Conservation (phyloP, 2,329 filamentous ascomycete species). For the Ophiocordyceps camponoti-saundersi region DNA sequence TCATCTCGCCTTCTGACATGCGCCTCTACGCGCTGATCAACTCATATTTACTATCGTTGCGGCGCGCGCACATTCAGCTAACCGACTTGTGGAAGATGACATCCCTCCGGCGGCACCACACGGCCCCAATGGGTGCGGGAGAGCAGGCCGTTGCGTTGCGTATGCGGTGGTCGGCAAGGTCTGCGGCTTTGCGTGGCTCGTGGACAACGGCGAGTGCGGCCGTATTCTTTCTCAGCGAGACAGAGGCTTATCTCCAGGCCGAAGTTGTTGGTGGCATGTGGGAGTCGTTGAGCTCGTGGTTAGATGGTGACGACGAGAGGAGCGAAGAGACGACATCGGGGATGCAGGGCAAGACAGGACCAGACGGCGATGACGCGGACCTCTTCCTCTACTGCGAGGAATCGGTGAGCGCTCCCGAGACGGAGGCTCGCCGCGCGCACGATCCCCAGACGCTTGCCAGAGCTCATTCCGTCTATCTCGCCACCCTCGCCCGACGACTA, state of each 20-base stretch:
- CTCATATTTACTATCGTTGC: constrained; percentile 71
- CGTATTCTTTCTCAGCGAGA: constrained; percentile 77
- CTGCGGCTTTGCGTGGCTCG: constrained; percentile 55
- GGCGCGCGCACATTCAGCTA: constrained; percentile 69
- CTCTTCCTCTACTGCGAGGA: neutral
- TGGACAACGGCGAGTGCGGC: constrained; percentile 85
- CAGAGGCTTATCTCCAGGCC: constrained; percentile 75
- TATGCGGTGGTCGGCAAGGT: constrained; percentile 44
- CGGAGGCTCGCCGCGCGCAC: constrained; percentile 21
- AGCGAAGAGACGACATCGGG: constrained; percentile 7
- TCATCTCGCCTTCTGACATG: constrained; percentile 61
- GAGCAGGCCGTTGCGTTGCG: constrained; percentile 44
- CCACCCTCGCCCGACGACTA: constrained; percentile 46
- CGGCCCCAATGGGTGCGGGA: constrained; percentile 46
- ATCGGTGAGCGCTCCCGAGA: neutral
- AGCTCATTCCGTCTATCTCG: constrained; percentile 64
- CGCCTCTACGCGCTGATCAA: constrained; percentile 72
- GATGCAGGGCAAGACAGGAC: constrained; percentile 2
- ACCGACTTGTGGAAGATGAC: constrained; percentile 78
- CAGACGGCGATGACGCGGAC: neutral
- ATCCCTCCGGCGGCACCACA: constrained; percentile 59
- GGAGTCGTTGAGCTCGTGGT: constrained; percentile 63
- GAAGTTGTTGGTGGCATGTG: constrained; percentile 74
- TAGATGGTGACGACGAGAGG: constrained; percentile 29
- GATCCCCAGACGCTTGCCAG: constrained; percentile 74